Evolutionary conservation across 345 rosid genomes (phyloP), one percentile per base, ranked within the genome.

Genomic region (Anastatica hierochuntica): DNA sequence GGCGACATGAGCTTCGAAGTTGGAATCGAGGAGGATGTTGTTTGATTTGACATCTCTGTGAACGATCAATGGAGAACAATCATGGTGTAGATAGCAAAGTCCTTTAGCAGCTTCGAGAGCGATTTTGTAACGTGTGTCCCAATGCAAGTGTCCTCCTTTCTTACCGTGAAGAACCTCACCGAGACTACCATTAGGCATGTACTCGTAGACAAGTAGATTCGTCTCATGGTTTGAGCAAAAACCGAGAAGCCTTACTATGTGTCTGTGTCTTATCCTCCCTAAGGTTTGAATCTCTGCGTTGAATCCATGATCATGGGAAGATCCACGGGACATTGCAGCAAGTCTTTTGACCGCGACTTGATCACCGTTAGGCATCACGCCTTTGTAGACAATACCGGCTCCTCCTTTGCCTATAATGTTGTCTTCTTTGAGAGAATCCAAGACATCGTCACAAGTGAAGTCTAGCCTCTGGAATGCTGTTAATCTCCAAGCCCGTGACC

Each of bases 401-500:
- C 97, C 97, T 17, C 97, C 95, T 75, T 88, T 88, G 31, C 97
- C 95, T 11, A 88, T 85, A 1, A 88, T 85, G 67, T 85, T 88
- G 68, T 88, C 92, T 72, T 88, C 97, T 54, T 85, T 88, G 64
- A 88, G 76, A 66, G 77, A 74, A 58, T 85, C 87, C 66, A 88
- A 63, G 27, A 88, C 83, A 65, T 88, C 92, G 36, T 88, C 97
- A 36, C 80, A 81, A 19, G 82, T 76, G 72, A 88, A 85, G 67
- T 88, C 95, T 71, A 85, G 60, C 49, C 95, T 83, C 63, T 88
- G 97, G 82, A 88, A 88, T n/a, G 97, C 87, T n/a, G 95, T 88
- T 58, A 88, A 37, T 62, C 77, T 85, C 97, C 97, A 88, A 14
- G 97, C 81, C 0, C 97, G 84, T 26, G 92, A 71, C 30, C 82